These are phyloP conservation scores for Aeminium ludgeri DNA, from an alignment of 495 filamentous ascomycete genomes.

Conservation along the genomic window DNA sequence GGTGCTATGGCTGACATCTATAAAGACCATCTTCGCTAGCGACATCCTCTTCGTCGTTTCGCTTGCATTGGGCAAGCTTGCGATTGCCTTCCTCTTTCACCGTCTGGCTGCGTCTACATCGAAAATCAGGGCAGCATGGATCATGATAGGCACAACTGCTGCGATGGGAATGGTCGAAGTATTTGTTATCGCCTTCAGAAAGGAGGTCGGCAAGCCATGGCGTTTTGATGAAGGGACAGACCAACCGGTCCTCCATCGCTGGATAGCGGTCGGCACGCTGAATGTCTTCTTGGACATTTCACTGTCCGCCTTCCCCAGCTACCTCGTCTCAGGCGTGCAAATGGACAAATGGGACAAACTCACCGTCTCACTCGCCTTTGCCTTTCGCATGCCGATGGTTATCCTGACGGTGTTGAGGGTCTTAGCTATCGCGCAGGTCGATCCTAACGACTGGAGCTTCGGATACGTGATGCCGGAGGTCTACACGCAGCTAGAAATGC, in stretches of 20 bases:
- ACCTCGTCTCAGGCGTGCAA: constrained; percentile 2
- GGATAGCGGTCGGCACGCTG: not conserved
- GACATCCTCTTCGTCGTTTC: not conserved
- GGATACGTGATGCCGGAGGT: not conserved
- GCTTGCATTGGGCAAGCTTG: not conserved
- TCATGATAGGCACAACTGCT: not conserved
- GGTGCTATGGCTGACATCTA: not conserved
- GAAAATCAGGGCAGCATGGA: not conserved
- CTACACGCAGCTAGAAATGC: constrained; percentile 6
- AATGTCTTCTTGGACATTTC: not conserved
- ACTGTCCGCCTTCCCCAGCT: not conserved
- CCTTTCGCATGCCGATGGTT: not conserved
- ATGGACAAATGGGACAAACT: not conserved
- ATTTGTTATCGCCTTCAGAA: not conserved
- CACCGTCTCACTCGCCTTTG: not conserved
- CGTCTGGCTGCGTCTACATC: not conserved
- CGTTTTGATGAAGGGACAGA: not conserved
- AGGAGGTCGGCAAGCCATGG: not conserved
- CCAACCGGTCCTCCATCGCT: not conserved
- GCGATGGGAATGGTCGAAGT: not conserved
- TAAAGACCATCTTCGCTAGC: not conserved
- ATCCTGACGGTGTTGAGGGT: not conserved
- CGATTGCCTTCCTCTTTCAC: not conserved
- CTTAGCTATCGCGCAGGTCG: not conserved
- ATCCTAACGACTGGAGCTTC: not conserved